Conservation (phyloP, 805 yeast genomes). For the Peterozyma toletana region DNA sequence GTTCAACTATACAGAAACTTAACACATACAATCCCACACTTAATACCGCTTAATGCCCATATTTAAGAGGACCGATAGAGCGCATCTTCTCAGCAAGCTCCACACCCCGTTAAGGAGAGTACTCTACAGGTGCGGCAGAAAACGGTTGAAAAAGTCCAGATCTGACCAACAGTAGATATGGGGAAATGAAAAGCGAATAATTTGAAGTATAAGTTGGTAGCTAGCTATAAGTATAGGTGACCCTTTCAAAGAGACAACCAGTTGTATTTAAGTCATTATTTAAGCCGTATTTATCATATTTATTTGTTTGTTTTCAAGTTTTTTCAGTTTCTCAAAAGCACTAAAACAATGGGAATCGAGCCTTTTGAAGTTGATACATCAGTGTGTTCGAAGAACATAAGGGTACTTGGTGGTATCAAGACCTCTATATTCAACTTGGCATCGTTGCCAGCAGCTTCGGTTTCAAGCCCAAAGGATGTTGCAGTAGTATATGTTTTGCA, state of each 20-base stretch:
- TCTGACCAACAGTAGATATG: not conserved
- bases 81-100: no score
- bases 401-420: conserved; percentile 37
- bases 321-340: no score
- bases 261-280: not conserved
- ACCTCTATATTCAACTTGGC: conserved; percentile 36
- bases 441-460: conserved; percentile 16
- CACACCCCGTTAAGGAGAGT: no score
- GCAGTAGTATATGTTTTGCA: conserved; percentile 39
- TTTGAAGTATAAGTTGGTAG: not conserved
- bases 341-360: not conserved
- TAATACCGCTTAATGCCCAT: no score
- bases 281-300: not conserved
- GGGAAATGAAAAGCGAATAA: not conserved
- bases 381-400: not conserved
- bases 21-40: no score
- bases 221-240: not conserved
- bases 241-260: not conserved
- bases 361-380: conserved; percentile 4
- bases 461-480: conserved; percentile 14
- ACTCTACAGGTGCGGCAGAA: no score
- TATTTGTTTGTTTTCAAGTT: not conserved
- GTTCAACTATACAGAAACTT: no score
- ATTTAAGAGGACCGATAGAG: no score
- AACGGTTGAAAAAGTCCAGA: no score